Conservation (phyloP, 768 basidiomycete species). For the Naganishia kalamii region DNA sequence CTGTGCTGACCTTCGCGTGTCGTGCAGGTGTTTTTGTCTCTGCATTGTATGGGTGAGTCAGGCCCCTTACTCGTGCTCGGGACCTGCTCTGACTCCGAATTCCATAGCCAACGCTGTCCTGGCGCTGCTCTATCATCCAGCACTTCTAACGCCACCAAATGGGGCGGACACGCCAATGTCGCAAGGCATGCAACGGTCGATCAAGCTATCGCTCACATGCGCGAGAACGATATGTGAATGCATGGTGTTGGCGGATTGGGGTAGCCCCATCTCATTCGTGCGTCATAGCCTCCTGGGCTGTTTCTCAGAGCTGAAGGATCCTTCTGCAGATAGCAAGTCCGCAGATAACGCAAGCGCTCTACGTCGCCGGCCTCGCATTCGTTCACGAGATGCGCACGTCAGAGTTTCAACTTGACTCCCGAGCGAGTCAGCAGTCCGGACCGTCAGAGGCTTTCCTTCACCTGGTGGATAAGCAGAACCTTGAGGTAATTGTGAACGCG, state of each 20-base stretch:
- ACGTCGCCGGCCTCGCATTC: slow-evolving; percentile 25
- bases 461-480: slow-evolving; percentile 26
- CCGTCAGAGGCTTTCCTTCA: slow-evolving; percentile 11
- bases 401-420: not conserved
- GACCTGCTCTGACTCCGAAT: not conserved
- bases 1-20: not conserved
- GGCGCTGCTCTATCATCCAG: slow-evolving; percentile 42
- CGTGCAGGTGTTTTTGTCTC: slow-evolving; percentile 18
- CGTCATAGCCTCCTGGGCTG: not conserved
- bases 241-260: slow-evolving; percentile 33
- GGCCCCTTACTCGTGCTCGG: too few species aligned
- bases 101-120: slow-evolving; percentile 41
- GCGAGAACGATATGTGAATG: slow-evolving; percentile 43
- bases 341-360: slow-evolving; percentile 26
- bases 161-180: slow-evolving; percentile 44
- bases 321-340: slow-evolving; percentile 21
- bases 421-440: not conserved
- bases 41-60: slow-evolving; percentile 18
- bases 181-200: slow-evolving; percentile 34
- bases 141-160: slow-evolving; percentile 36
- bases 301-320: not conserved
- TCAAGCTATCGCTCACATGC: slow-evolving; percentile 35
- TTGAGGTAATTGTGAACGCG: slow-evolving; percentile 24
- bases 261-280: slow-evolving; percentile 24
- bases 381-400: slow-evolving; percentile 13